These are phyloP conservation scores for Sisymbrium irio DNA, from an alignment of 345 rosid species.

Conservation along the genomic window DNA sequence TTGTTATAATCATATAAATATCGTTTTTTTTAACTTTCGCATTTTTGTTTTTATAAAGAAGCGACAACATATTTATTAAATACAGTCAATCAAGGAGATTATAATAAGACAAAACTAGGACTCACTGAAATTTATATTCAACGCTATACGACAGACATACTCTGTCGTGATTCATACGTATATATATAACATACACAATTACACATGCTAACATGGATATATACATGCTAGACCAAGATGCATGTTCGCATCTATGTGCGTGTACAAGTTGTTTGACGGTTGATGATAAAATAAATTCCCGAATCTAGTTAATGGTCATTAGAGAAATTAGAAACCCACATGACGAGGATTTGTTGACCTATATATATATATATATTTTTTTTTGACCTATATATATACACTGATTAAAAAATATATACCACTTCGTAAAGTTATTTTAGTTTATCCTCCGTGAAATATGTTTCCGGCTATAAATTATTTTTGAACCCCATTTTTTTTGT, in stretches of 20 bases:
- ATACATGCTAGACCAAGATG: background rate
- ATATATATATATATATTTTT: no score
- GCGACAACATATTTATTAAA: background rate
- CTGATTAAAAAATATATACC: background rate
- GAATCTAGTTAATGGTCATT: background rate
- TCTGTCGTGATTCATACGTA: constrained; percentile 11
- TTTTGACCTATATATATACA: background rate
- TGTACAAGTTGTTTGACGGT: constrained; percentile 5
- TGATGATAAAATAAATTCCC: background rate
- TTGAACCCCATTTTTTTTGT: background rate
- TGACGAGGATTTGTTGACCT: constrained; percentile 14
- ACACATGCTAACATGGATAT: constrained; percentile 22
- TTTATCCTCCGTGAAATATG: background rate
- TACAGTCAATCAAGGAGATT: background rate
- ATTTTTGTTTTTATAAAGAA: background rate
- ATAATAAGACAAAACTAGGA: constrained; percentile 15
- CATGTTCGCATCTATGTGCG: constrained; percentile 9
- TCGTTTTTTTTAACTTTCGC: no score
- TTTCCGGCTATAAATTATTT: background rate
- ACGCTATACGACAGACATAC: constrained; percentile 35
- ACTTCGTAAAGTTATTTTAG: background rate
- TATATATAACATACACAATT: constrained; percentile 1
- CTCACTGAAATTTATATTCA: constrained; percentile 22
- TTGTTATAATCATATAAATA: background rate
- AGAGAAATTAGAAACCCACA: background rate